A percentile compares a stretch with the other conserved stretches of the same genome.
phyloP scores from a whole-genome alignment of 257 asterid genomes.

The Solanum corneliomulleri region DNA sequence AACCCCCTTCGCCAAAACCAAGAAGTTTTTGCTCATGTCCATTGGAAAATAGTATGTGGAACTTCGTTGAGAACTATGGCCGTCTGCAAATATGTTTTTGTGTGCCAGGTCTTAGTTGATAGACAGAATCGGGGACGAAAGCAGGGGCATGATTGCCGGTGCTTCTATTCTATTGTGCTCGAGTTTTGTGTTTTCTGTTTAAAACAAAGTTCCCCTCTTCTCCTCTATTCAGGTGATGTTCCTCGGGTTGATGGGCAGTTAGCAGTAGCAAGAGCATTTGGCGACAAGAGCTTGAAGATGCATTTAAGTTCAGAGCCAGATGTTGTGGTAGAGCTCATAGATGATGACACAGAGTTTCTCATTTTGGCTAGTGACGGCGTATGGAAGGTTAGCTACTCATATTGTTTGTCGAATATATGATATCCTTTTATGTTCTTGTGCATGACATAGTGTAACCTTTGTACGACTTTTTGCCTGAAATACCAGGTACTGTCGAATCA shows the following conservation, averaged over 20 bases:
- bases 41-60: background rate
- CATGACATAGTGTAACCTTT: background rate
- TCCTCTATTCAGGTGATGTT: constrained; percentile 56
- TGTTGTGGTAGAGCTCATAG: constrained; percentile 43
- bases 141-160: background rate
- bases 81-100: background rate
- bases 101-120: background rate
- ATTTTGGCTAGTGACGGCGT: constrained; percentile 93
- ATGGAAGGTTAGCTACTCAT: constrained; percentile 68
- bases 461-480: background rate
- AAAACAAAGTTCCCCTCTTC: background rate
- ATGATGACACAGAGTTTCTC: constrained; percentile 56
- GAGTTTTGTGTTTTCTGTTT: background rate
- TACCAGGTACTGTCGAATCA: constrained; percentile 76
- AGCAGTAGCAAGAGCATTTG: constrained; percentile 97
- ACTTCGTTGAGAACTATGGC: background rate
- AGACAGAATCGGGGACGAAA: background rate
- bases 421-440: background rate
- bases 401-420: background rate
- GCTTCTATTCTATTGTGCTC: background rate
- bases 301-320: constrained; percentile 91
- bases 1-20: background rate
- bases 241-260: constrained; percentile 86
- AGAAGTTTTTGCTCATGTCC: background rate
- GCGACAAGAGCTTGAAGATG: constrained; percentile 78